phyloP scores from a whole-genome alignment of 2,329 filamentous ascomycete genomes.

The Sporothrix phasma region DNA sequence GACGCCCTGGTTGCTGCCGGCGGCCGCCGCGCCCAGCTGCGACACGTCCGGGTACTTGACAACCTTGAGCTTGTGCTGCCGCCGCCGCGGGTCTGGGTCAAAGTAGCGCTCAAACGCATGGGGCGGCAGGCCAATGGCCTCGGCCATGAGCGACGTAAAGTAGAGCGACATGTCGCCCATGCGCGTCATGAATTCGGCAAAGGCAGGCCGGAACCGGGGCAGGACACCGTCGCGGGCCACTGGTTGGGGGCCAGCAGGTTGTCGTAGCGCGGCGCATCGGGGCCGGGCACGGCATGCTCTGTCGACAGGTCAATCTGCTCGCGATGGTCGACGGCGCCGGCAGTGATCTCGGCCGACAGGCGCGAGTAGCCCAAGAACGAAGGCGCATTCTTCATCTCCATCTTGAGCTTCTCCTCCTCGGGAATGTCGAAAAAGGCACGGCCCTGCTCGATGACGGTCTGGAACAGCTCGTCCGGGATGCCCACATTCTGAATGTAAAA shows the following conservation, averaged over 20 bases:
- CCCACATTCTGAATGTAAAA: slow-evolving; percentile 75
- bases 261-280: slow-evolving; percentile 57
- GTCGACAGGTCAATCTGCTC: slow-evolving; percentile 85
- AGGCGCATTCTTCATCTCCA: slow-evolving; percentile 64
- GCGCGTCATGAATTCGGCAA: slow-evolving; percentile 62
- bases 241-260: slow-evolving; percentile 70
- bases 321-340: slow-evolving; percentile 64
- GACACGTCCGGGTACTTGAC: slow-evolving; percentile 71
- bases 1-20: slow-evolving; percentile 38
- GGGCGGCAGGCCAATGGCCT: slow-evolving; percentile 63
- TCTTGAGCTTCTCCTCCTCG: slow-evolving; percentile 61
- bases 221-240: slow-evolving; percentile 58
- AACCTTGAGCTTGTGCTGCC: slow-evolving; percentile 84
- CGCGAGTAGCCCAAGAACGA: slow-evolving; percentile 63
- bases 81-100: slow-evolving; percentile 41
- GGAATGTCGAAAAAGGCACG: slow-evolving; percentile 69
- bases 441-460: slow-evolving; percentile 56
- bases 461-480: slow-evolving; percentile 54
- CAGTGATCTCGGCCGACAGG: slow-evolving; percentile 60
- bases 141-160: slow-evolving; percentile 73
- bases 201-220: slow-evolving; percentile 58
- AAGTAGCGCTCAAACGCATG: slow-evolving; percentile 71
- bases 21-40: slow-evolving; percentile 41
- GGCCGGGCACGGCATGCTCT: slow-evolving; percentile 55
- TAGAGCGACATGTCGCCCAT: slow-evolving; percentile 64